Evolutionary conservation across 306 rosid genomes (phyloP).

Genomic region (Cyclanthera cordifolia): DNA sequence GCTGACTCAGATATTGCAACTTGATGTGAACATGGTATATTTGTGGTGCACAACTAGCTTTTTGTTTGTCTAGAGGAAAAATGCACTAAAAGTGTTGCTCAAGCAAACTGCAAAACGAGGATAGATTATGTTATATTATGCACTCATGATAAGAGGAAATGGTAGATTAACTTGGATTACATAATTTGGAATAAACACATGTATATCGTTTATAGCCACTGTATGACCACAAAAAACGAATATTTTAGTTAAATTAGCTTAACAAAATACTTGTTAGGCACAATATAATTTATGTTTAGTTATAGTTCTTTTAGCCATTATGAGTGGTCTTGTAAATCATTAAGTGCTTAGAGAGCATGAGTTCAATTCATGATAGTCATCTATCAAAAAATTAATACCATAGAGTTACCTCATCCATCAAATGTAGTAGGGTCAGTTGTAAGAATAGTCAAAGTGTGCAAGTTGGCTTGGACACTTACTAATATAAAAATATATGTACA

Average conservation of each 20-base stretch:
- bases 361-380: too few relatives aligned
- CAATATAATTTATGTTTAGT: neutral
- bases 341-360: too few relatives aligned
- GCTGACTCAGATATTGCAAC: neutral
- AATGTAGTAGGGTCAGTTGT: too few relatives aligned
- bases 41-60: neutral
- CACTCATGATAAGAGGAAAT: neutral
- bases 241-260: neutral
- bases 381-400: too few relatives aligned
- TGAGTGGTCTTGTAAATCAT: too few relatives aligned
- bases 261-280: neutral
- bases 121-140: neutral
- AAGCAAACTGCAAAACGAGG: neutral
- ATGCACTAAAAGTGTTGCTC: neutral
- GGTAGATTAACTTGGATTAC: neutral
- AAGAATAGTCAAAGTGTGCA: too few relatives aligned
- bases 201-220: neutral
- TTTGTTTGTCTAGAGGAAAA: constrained; percentile 3
- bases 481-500: too few relatives aligned
- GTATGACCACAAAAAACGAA: neutral
- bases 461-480: too few relatives aligned
- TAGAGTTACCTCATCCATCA: too few relatives aligned
- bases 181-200: neutral
- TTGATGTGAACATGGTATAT: neutral
- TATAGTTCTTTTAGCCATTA: too few relatives aligned